Evolutionary conservation across 208 protist genomes (phyloP), one percentile per base, ranked within the genome.

Genomic region (Acanthamoeba healyi): DNA sequence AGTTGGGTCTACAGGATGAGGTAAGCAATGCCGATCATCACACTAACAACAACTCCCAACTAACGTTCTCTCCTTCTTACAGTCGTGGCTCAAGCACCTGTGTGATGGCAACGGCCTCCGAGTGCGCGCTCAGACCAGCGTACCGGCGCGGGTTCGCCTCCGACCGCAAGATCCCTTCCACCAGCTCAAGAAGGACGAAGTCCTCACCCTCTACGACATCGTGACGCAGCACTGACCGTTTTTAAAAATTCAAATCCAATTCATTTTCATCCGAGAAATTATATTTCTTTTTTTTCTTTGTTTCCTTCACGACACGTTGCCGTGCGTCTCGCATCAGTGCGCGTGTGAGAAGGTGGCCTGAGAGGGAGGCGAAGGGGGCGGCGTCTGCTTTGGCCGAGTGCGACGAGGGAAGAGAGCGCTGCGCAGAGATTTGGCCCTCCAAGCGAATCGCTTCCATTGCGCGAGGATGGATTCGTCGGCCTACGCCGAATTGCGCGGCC

Each of bases 171-270:
- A 86, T 24, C 77, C 77, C 26, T 86, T 86, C 29, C 36, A 86
- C 29, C 7, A 10, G 1, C 24, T 86, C 42, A 86, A 86, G 77
- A 86, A 58, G 44, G 29, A 3, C 24, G 77, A 86, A 24, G n/a
- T 86, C 26, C 77, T 86, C 40, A 86, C 77, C 29, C 77, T 86
- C 15, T 86, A 86, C 44, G 77, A 86, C 15, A 86, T 86, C 14
- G 42, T 86, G 26, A 40, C 77, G 1, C 10, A 58, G 22, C 42
- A 86, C 3, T 29, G 15, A 10, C 9, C 63, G 17, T 72, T 40
- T n/a, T n/a, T n/a, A n/a, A 6, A 4, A 3, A 10, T 67, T 32
- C 22, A 17, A 67, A 19, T 19, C 22, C 58, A 12, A 15, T 67
- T 67, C 15, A 19, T 24, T 32, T 67, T 32, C 15, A 19, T 26